Evolutionary conservation across 2,329 filamentous ascomycete species (phyloP), one percentile per base, ranked within the genome.

Genomic region (Scytalidium sp.): DNA sequence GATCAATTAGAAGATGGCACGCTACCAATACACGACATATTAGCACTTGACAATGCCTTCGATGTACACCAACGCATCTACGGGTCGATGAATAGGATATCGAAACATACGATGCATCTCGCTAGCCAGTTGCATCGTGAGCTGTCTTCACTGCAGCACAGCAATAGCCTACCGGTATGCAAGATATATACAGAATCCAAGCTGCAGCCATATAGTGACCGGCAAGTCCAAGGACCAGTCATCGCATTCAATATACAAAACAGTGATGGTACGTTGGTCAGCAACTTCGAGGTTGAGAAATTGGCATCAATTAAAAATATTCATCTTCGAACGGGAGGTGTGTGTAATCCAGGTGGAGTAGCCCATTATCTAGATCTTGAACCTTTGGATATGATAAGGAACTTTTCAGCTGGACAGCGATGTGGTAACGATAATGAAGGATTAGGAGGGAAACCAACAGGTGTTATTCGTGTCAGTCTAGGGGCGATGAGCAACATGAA

Each of bases 331-430:
- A 94, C 90, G 1, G 92, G 92, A 4, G 87, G 89, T 0, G 75
- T 96, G 1, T 97, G 92, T 69, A 96, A 95, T 58, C 92, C 92
- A 1, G 92, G 90, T 10, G 90, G 90, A 1, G 81, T 94, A 46
- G 85, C 90, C 6, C 75, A 76, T 1, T 81, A 83, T 15, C 76
- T 97, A n/a, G 73, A 73, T 2, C 74, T 96, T 47, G 78, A 84
- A 42, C 83, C 88, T 0, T 85, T 84, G 78, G 90, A 96, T 62
- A 84, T 96, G 77, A 85, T 76, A 56, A 78, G 79, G 51, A 93
- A 95, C 64, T 95, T 92, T 60, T 88, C 87, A 1, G 81, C 85
- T 2, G 92, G 92, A 0, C 83, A 90, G 62, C 80, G 90, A 19
- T 97, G 92, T 65, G 90, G 90, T 3, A 81, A 82, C 49, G 88